Evolutionary conservation across 306 rosid genomes (phyloP), one percentile per base, ranked within the genome.

Genomic region (Amphicarpaea edgeworthii): DNA sequence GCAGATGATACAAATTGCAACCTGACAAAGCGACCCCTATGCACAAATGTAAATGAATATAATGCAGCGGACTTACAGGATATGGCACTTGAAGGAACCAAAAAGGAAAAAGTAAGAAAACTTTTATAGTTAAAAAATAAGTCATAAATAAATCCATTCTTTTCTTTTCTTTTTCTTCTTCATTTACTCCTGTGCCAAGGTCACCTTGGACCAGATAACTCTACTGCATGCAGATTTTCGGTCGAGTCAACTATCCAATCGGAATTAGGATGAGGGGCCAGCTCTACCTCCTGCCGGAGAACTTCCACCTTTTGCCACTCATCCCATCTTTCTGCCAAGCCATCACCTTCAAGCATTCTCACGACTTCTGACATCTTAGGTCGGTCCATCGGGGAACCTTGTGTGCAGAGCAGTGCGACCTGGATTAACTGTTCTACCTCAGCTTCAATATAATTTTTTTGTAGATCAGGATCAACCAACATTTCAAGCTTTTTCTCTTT

Each of bases 351-450:
- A 0, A 95, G 97, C 99, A 92, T 95, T 83, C 99, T 89, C 70
- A 92, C 99, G 79, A 92, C 99, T 12, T 95, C 99, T 0, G 97
- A 92, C 99, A 95, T 95, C 93, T 95, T 95, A 0, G 99, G 99
- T 28, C 99, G 85, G 72, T 92, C 97, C 92, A 89, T 92, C 6
- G 99, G 99, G 3, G 96, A 92, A 65, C 97, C 93, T 89, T 90
- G 99, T 10, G 99, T 95, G 92, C 99, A 92, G 38, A 95, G 97
- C 72, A 95, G 85, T 1, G 99, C 97, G 40, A 95, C 97, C 80
- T 95, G 99, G 75, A 90, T 95, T 70, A 95, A 86, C 85, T 95
- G 97, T 86, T 95, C 99, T 69, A 95, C 99, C 86, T 95, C 99
- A 1, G 90, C 84, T 69, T 92, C 99, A 66, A 86, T 68, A n/a